Conservation (phyloP, 139 green algal species). For the Volvox africanus region DNA sequence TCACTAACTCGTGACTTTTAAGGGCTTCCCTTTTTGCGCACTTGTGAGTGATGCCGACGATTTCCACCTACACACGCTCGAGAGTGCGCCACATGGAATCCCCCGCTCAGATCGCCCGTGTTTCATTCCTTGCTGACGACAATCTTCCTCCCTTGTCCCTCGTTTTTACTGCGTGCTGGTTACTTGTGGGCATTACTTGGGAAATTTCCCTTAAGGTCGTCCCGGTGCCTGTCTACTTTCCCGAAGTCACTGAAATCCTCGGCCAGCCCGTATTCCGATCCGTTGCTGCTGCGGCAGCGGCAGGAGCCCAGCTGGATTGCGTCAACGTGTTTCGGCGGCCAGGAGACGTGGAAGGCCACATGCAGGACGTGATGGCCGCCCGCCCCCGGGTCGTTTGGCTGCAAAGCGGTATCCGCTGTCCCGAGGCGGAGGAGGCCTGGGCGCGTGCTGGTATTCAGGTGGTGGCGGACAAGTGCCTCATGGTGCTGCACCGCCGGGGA, state of each 20-base stretch:
- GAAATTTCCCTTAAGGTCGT: not conserved
- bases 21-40: too few relatives aligned
- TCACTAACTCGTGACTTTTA: too few relatives aligned
- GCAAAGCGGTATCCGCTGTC: constrained; percentile 47
- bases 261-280: constrained; percentile 20
- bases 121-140: too few relatives aligned
- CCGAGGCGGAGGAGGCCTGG: constrained; percentile 34
- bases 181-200: too few relatives aligned
- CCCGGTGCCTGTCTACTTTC: constrained; percentile 20
- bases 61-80: too few relatives aligned
- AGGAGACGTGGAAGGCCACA: not conserved
- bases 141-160: too few relatives aligned
- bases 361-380: constrained; percentile 12
- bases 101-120: too few relatives aligned
- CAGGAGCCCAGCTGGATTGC: not conserved
- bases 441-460: constrained; percentile 10
- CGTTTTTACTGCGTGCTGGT: too few relatives aligned
- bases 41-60: too few relatives aligned
- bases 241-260: constrained; percentile 29
- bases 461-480: constrained; percentile 38
- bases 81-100: too few relatives aligned
- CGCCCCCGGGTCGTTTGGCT: constrained; percentile 2
- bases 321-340: constrained; percentile 38
- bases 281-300: not conserved
- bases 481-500: constrained; percentile 27